Conservation (phyloP, 306 rosid genomes). For the Quercus wislizeni region DNA sequence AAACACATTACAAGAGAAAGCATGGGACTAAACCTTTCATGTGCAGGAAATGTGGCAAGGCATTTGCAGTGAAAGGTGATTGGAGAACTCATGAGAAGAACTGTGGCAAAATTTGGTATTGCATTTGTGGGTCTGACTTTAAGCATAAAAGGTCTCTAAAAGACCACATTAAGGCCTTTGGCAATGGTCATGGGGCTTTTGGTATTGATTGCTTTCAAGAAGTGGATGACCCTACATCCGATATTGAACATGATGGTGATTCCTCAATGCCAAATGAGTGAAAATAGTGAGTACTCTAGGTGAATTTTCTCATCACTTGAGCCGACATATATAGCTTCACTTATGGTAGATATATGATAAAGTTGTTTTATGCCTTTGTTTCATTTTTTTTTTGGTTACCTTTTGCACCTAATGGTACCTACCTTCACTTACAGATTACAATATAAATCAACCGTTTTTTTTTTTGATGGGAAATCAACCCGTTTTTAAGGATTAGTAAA, state of each 20-base stretch:
- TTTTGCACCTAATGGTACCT: neutral
- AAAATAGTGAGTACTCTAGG: neutral
- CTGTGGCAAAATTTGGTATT: conserved; percentile 62
- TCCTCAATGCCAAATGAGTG: neutral
- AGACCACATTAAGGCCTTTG: conserved; percentile 62
- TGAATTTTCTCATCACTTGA: neutral
- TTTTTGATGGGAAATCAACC: neutral
- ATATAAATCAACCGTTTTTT: neutral
- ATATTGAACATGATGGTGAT: conserved; percentile 37
- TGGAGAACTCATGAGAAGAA: conserved; percentile 79
- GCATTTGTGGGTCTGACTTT: conserved; percentile 68
- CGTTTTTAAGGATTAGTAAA: neutral
- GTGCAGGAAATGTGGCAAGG: conserved; percentile 53
- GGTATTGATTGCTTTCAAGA: conserved; percentile 29
- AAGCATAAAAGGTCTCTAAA: conserved; percentile 71
- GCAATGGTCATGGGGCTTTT: conserved; percentile 37
- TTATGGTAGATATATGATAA: neutral
- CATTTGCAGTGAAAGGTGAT: conserved; percentile 69
- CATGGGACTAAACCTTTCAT: conserved; percentile 59
- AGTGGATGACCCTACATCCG: conserved; percentile 41
- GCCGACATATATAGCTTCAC: neutral
- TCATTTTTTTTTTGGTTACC: neutral
- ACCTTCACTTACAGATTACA: neutral
- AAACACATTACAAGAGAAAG: conserved; percentile 68
- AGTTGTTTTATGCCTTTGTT: neutral